Evolutionary conservation across 2,329 filamentous ascomycete genomes (phyloP), one percentile per base, ranked within the genome.

Genomic region (Colletotrichum coccodes): DNA sequence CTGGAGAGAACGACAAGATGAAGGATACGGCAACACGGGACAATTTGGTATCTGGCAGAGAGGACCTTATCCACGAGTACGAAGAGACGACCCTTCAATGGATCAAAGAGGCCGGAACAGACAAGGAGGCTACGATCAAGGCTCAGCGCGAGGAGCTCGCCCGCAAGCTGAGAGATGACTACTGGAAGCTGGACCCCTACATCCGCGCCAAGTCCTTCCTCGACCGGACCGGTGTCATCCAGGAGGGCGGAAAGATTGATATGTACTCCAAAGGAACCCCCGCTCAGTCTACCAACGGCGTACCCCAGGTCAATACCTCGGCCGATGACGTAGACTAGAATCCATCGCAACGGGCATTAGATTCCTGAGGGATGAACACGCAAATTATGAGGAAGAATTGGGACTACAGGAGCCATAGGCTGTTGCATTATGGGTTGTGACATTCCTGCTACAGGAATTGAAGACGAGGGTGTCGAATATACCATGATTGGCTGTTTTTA

Each of bases 141-240:
- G 81, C 82, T 54, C 87, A 89, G 78, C 85, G 94, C 64, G 83
- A 89, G 42, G 80, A 83, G 3, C 75, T 96, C 32, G 91, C 92
- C 2, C 85, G 85, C 58, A 81, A 87, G 71, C 77, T 98, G 73
- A 86, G 86, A 70, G 85, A 87, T 54, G 93, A 93, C 73, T 99
- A 98, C 82, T 99, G 96, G 95, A 86, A 87, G 44, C 80, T 98
- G 60, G 96, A 99, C 81, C 94, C 94, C 0, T 97, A 95, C 78
- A 78, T 98, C 34, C 86, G 96, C 44, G 94, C 95, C 14, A 87
- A 91, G 75, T 92, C 91, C n/a, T 81, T 94, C 70, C 98, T 97
- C 74, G 96, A 99, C 79, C 89, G 96, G 69, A 87, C 86, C 14
- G 93, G 94, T 1, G 83, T 96, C 69, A 85, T 98, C 52, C 82